phyloP scores from a whole-genome alignment of 768 basidiomycete genomes.

The Rhodotorula graminis region DNA sequence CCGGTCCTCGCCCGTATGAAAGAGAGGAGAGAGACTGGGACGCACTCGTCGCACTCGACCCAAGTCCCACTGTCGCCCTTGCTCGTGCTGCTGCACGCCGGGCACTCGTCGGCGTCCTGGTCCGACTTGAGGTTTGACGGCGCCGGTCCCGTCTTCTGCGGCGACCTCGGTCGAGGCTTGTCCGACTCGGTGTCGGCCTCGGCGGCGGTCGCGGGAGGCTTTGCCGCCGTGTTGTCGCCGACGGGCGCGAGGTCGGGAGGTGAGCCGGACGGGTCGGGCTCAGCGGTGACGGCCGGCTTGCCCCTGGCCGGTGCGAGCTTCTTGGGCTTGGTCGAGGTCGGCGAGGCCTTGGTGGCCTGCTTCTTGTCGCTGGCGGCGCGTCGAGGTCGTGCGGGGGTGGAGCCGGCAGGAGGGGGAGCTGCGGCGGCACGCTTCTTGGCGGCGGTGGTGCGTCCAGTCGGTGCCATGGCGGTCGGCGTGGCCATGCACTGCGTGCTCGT shows the following conservation, averaged over 20 bases:
- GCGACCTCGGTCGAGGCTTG: too few species aligned
- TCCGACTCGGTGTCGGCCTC: too few species aligned
- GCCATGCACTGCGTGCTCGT: too few species aligned
- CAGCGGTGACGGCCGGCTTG: background rate
- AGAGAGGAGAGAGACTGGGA: background rate
- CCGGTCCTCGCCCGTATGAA: too few species aligned
- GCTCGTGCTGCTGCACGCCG: background rate
- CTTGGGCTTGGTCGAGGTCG: background rate
- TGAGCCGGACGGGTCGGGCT: background rate
- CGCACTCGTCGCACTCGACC: conserved; percentile 65
- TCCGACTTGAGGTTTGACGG: background rate
- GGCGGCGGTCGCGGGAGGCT: too few species aligned
- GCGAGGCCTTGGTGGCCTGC: background rate
- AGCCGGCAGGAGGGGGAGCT: too few species aligned
- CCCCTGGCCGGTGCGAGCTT: background rate
- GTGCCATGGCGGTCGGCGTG: too few species aligned
- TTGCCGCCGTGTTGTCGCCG: too few species aligned
- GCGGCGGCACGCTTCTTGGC: too few species aligned
- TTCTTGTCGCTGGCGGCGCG: background rate
- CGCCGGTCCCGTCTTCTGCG: too few species aligned
- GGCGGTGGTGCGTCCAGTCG: too few species aligned
- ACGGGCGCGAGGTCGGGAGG: background rate
- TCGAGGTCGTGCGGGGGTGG: background rate
- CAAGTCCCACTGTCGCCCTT: conserved; percentile 62
- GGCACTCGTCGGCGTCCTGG: background rate